These are phyloP conservation scores for Gamarada debralockiae DNA, from an alignment of 495 filamentous ascomycete species.

Conservation along the genomic window DNA sequence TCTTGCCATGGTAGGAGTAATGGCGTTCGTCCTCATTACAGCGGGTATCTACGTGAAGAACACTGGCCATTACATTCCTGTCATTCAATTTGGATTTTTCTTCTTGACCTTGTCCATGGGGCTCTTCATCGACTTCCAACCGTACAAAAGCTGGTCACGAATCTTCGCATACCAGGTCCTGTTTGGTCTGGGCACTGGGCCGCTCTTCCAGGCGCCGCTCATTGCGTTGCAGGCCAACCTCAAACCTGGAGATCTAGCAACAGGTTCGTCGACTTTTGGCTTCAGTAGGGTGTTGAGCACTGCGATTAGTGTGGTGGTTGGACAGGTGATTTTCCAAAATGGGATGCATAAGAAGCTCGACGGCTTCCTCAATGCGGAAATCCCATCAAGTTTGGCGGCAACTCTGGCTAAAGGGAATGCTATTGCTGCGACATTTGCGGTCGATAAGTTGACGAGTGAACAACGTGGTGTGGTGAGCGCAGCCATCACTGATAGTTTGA, in stretches of 20 bases:
- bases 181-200: conserved; percentile 59
- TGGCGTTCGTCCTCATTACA: conserved; percentile 56
- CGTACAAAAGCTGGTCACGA: conserved; percentile 48
- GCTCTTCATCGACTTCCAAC: conserved; percentile 54
- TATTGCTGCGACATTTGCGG: conserved; percentile 54
- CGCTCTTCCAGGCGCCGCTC: conserved; percentile 67
- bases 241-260: conserved; percentile 54
- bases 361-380: conserved; percentile 40
- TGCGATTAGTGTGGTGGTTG: conserved; percentile 59
- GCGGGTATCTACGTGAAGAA: conserved; percentile 69
- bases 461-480: not conserved
- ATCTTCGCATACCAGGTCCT: conserved; percentile 50
- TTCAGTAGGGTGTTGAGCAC: conserved; percentile 61
- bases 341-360: conserved; percentile 35
- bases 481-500: not conserved
- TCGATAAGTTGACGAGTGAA: conserved; percentile 48
- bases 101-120: conserved; percentile 61
- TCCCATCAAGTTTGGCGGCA: conserved; percentile 45
- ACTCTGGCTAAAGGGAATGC: conserved; percentile 42
- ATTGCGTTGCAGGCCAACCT: conserved; percentile 72
- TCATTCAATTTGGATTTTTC: conserved; percentile 50
- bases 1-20: conserved; percentile 63
- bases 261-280: conserved; percentile 58
- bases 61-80: conserved; percentile 50
- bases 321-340: conserved; percentile 62